phyloP scores from a whole-genome alignment of 176 grass and related monocot genomes.

The Pontederia crassipes region DNA sequence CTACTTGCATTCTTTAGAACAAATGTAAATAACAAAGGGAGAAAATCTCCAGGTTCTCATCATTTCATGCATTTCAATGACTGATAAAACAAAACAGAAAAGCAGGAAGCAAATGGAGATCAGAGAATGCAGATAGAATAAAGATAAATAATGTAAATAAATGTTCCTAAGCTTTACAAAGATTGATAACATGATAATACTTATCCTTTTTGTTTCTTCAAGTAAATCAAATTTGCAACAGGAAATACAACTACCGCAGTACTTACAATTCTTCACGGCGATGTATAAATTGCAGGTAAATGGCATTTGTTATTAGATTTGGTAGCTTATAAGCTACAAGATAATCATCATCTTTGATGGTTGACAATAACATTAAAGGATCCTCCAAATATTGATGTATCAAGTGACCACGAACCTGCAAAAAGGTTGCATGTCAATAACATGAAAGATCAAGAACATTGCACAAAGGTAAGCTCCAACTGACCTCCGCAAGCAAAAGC shows the following conservation, averaged over 20 bases:
- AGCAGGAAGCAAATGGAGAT: too few species aligned
- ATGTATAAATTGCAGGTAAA: conserved; percentile 90
- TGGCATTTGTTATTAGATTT: conserved; percentile 57
- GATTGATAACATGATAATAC: too few species aligned
- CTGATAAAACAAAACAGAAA: too few species aligned
- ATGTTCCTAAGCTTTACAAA: too few species aligned
- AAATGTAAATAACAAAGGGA: too few species aligned
- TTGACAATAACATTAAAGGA: conserved; percentile 68
- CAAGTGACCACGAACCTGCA: conserved; percentile 71
- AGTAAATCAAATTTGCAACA: too few species aligned
- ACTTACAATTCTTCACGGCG: conserved; percentile 76
- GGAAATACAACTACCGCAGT: neutral
- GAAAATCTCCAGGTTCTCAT: too few species aligned
- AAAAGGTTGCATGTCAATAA: neutral
- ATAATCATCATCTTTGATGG: conserved; percentile 79
- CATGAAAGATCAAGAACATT: neutral
- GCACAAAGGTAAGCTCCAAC: conserved; percentile 13
- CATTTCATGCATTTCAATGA: too few species aligned
- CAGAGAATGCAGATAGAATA: too few species aligned
- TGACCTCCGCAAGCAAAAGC: conserved; percentile 91
- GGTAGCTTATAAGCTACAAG: conserved; percentile 82
- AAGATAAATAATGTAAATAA: too few species aligned
- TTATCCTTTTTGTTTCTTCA: too few species aligned
- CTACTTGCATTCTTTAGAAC: neutral
- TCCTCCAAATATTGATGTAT: conserved; percentile 82